These are phyloP conservation scores for Polytrichum commune DNA, from an alignment of 225 moss, liverwort and hornwort species.

Conservation along the genomic window DNA sequence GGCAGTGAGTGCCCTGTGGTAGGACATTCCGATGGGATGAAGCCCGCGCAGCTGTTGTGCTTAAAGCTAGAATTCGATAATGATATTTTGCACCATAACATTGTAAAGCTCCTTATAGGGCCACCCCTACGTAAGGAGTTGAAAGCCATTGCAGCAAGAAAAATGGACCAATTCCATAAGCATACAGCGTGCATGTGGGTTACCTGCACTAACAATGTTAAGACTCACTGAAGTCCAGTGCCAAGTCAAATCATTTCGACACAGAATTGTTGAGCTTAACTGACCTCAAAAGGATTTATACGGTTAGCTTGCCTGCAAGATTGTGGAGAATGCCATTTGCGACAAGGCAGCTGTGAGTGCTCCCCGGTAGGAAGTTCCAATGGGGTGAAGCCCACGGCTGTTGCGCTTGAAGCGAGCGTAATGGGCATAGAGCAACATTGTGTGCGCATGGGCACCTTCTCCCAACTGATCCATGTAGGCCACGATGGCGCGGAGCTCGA, in stretches of 20 bases:
- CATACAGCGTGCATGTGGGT: too few relatives aligned
- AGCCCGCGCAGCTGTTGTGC: conserved; percentile 63
- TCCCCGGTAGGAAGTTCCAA: conserved; percentile 81
- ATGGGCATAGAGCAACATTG: conserved; percentile 75
- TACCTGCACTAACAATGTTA: too few relatives aligned
- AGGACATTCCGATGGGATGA: conserved; percentile 72
- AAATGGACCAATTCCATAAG: too few relatives aligned
- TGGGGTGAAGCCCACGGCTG: conserved; percentile 60
- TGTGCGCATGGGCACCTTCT: conserved; percentile 76
- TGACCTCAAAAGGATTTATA: not conserved
- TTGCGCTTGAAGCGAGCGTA: conserved; percentile 72
- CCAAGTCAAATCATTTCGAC: too few relatives aligned
- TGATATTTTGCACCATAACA: too few relatives aligned
- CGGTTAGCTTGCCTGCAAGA: conserved; percentile 54
- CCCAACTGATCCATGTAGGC: conserved; percentile 60
- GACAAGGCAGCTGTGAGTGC: conserved; percentile 88
- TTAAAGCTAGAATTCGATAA: conserved; percentile 17
- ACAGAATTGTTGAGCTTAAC: not conserved
- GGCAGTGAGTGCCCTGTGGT: conserved; percentile 89
- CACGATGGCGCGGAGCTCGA: conserved; percentile 63
- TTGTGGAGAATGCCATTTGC: conserved; percentile 88
- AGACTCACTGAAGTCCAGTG: too few relatives aligned
- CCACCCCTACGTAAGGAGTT: too few relatives aligned
- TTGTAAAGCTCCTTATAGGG: too few relatives aligned
- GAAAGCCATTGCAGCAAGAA: too few relatives aligned